A percentile compares a stretch with the other conserved stretches of the same genome.
Evolutionary conservation across 78 protist species (phyloP).

Genomic region (Dictyostelium purpureum): DNA sequence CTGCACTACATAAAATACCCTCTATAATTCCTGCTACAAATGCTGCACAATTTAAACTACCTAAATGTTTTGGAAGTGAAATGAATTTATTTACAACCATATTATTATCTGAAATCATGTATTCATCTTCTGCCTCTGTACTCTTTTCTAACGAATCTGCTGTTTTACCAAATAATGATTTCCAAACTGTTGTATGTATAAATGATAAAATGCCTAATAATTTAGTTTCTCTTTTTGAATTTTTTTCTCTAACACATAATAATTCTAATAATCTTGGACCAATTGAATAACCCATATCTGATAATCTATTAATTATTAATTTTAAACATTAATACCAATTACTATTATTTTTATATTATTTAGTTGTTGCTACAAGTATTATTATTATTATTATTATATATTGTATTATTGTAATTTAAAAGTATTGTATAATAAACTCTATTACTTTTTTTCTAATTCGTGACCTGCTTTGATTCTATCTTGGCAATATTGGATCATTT

Average conservation of each 20-base stretch:
- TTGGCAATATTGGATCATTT: conserved; percentile 91
- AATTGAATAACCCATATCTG: conserved; percentile 86
- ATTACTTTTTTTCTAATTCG: conserved; percentile 86
- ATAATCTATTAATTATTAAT: conserved; percentile 67
- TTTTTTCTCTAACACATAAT: conserved; percentile 73
- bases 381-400: not conserved
- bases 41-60: conserved; percentile 87
- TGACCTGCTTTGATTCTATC: conserved; percentile 81
- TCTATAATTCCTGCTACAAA: conserved; percentile 90
- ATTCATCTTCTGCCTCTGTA: conserved; percentile 84
- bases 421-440: not conserved
- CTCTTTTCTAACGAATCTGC: conserved; percentile 89
- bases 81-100: conserved; percentile 80
- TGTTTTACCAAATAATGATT: conserved; percentile 86
- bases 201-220: conserved; percentile 86
- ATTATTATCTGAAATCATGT: conserved; percentile 78
- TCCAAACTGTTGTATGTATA: conserved; percentile 88
- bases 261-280: conserved; percentile 91
- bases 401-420: not conserved
- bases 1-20: conserved; percentile 86
- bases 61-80: conserved; percentile 79
- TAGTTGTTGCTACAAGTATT: not conserved
- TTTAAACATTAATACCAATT: not conserved
- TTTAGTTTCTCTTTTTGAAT: conserved; percentile 88
- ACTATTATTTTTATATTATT: not conserved